A percentile compares a stretch with the other conserved stretches of the same genome.
Conservation (phyloP, 306 rosid genomes). For the Hippophae rhamnoides region DNA sequence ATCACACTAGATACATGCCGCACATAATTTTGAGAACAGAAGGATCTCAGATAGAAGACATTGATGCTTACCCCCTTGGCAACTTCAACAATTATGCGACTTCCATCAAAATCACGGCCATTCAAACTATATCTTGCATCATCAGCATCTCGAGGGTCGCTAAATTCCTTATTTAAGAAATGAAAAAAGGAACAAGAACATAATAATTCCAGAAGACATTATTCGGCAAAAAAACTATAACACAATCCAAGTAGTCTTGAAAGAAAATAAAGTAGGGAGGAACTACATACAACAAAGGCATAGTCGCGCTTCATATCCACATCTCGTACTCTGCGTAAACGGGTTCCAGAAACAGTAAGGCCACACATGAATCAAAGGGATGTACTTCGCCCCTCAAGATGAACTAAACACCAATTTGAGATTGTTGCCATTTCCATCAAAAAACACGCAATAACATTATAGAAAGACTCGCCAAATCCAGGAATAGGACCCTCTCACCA, state of each 20-base stretch:
- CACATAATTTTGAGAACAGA: too few species aligned
- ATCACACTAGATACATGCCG: too few species aligned
- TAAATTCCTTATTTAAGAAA: conserved; percentile 52
- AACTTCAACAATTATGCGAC: conserved; percentile 64
- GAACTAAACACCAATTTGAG: conserved; percentile 83
- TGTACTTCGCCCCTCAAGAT: conserved; percentile 76
- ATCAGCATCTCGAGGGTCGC: conserved; percentile 81
- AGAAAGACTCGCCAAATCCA: conserved; percentile 83
- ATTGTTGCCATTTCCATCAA: conserved; percentile 78
- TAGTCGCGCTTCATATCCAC: conserved; percentile 88
- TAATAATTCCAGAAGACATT: too few species aligned
- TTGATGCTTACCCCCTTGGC: conserved; percentile 52
- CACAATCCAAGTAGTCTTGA: too few species aligned
- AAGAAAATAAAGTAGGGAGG: conserved; percentile 2
- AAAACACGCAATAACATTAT: conserved; percentile 77
- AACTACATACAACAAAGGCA: conserved; percentile 76
- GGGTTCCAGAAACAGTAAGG: conserved; percentile 88
- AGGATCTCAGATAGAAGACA: too few species aligned
- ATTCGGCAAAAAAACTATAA: too few species aligned
- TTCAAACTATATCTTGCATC: conserved; percentile 72
- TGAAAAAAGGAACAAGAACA: conserved; percentile 19
- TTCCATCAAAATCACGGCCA: conserved; percentile 73
- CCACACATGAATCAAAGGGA: conserved; percentile 73
- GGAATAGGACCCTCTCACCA: conserved; percentile 85
- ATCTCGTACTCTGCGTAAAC: conserved; percentile 88